A percentile compares a stretch with the other conserved stretches of the same genome.
These are phyloP conservation scores for Phaseolus coccineus DNA, from an alignment of 331 rosid genomes.

Conservation along the genomic window DNA sequence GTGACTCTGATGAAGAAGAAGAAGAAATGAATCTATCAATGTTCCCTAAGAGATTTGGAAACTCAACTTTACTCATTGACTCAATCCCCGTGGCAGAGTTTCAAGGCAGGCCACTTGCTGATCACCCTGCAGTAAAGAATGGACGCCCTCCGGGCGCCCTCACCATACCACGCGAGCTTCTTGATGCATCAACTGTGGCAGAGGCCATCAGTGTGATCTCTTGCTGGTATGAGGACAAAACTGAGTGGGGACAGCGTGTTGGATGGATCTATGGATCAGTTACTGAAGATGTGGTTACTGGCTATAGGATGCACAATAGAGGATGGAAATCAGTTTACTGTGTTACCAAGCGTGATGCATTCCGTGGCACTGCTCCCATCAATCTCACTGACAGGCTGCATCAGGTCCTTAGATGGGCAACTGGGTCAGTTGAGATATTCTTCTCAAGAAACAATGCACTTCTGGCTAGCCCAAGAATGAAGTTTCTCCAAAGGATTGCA, in stretches of 20 bases:
- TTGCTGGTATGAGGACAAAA: constrained; percentile 70
- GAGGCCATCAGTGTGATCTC: constrained; percentile 71
- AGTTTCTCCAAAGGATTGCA: constrained; percentile 60
- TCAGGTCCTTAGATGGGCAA: constrained; percentile 75
- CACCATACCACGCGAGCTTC: constrained; percentile 56
- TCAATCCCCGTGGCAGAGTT: constrained; percentile 66
- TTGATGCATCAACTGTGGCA: constrained; percentile 65
- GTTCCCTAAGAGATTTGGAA: constrained; percentile 65
- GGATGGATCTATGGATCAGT: constrained; percentile 75
- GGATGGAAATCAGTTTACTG: constrained; percentile 73
- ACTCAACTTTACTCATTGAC: constrained; percentile 63
- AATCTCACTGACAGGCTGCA: constrained; percentile 69
- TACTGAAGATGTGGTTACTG: constrained; percentile 71
- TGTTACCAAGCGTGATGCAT: constrained; percentile 69
- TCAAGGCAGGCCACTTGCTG: constrained; percentile 72
- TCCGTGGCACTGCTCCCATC: constrained; percentile 71
- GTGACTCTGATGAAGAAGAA: constrained; percentile 51
- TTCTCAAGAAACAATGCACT: constrained; percentile 68
- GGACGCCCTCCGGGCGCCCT: constrained; percentile 70
- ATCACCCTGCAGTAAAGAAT: constrained; percentile 69
- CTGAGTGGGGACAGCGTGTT: constrained; percentile 70
- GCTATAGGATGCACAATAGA: constrained; percentile 73
- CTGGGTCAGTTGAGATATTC: constrained; percentile 71
- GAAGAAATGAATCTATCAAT: constrained; percentile 60
- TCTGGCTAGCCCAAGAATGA: constrained; percentile 60